Evolutionary conservation across 2,329 filamentous ascomycete genomes (phyloP).

Genomic region (Daldinia sp.): DNA sequence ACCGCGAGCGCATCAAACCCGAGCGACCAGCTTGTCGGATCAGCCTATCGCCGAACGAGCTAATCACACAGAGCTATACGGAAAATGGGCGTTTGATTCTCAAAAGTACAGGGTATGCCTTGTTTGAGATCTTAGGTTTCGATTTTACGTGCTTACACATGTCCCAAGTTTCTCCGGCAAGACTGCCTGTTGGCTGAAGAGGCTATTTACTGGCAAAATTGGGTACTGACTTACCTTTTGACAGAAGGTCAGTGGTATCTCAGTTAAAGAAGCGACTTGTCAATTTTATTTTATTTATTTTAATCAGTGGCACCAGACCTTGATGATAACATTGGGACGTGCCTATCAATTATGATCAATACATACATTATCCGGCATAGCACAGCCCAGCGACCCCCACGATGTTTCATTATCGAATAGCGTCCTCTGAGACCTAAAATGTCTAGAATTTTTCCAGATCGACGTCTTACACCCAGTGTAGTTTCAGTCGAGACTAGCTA

Average conservation of each 20-base stretch:
- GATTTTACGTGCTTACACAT: constrained; percentile 26
- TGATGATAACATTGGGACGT: constrained; percentile 29
- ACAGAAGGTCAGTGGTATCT: background rate
- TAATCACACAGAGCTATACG: constrained; percentile 21
- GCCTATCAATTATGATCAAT: constrained; percentile 28
- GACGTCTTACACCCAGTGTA: constrained; percentile 28
- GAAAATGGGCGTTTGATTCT: constrained; percentile 23
- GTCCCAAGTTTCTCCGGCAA: constrained; percentile 33
- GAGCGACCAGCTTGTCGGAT: constrained; percentile 21
- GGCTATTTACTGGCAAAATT: background rate
- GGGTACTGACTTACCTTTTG: constrained; percentile 1
- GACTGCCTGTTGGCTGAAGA: constrained; percentile 33
- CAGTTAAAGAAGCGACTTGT: constrained; percentile 11
- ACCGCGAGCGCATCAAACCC: constrained; percentile 16
- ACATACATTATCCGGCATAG: constrained; percentile 25
- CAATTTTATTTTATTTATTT: constrained; percentile 1
- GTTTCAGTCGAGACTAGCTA: constrained; percentile 35
- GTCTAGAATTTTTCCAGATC: constrained; percentile 50
- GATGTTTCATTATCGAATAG: constrained; percentile 41
- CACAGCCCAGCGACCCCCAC: constrained; percentile 41
- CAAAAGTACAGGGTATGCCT: constrained; percentile 18
- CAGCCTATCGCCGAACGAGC: constrained; percentile 23
- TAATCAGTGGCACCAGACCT: constrained; percentile 13
- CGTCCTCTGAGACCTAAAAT: constrained; percentile 39
- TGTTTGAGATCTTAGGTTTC: constrained; percentile 22